phyloP scores from a whole-genome alignment of 805 yeast species.

The Candida orba region DNA sequence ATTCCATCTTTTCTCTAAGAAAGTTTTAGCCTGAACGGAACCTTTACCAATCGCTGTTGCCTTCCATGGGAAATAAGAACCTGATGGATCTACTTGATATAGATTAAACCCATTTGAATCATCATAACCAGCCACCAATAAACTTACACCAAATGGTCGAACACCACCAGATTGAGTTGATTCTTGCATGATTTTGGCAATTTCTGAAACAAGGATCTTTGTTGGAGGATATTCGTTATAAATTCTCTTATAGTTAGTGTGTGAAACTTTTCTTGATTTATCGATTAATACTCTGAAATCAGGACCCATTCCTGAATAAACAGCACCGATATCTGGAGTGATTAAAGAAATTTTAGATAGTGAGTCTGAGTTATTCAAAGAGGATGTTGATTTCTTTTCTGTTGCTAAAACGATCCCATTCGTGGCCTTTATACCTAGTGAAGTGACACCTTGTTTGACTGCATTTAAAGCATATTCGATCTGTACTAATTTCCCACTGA shows the following conservation, averaged over 20 bases:
- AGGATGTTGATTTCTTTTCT: slow-evolving; percentile 81
- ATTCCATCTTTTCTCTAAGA: slow-evolving; percentile 96
- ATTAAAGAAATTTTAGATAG: slow-evolving; percentile 72
- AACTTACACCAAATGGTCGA: slow-evolving; percentile 96
- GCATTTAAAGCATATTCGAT: slow-evolving; percentile 97
- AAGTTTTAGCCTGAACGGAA: slow-evolving; percentile 92
- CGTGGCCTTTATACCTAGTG: slow-evolving; percentile 89
- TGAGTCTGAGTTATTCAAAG: slow-evolving; percentile 67
- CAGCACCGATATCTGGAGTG: slow-evolving; percentile 95
- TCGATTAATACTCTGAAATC: slow-evolving; percentile 93
- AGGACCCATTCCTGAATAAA: slow-evolving; percentile 98
- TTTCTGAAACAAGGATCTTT: slow-evolving; percentile 83
- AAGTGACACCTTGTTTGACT: slow-evolving; percentile 95
- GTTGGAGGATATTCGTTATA: slow-evolving; percentile 98
- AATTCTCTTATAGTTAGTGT: slow-evolving; percentile 83
- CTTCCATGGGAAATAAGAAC: slow-evolving; percentile 98
- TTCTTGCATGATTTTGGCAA: slow-evolving; percentile 96
- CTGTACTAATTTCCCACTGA: slow-evolving; percentile 92
- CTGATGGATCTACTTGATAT: slow-evolving; percentile 97
- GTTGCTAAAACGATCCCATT: slow-evolving; percentile 97
- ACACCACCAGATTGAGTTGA: slow-evolving; percentile 99
- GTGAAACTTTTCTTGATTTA: slow-evolving; percentile 88
- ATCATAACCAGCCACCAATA: slow-evolving; percentile 91
- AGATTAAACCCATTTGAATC: slow-evolving; percentile 66
- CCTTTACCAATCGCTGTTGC: slow-evolving; percentile 99